phyloP scores from a whole-genome alignment of 2,329 filamentous ascomycete genomes.

The Pseudocercospora fuligena region DNA sequence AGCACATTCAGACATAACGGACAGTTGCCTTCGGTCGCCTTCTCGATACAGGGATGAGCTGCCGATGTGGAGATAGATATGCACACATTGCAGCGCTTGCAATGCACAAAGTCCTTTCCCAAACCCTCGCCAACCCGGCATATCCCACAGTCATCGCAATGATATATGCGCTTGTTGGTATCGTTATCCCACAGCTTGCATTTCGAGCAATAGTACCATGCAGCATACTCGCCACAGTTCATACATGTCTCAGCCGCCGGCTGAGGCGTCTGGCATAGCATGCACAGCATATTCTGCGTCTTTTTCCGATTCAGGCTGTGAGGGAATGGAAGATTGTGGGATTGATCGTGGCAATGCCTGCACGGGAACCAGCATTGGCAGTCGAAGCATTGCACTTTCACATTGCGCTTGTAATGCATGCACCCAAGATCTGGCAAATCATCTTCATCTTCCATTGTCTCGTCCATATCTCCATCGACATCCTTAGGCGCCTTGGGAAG shows the following conservation, averaged over 20 bases:
- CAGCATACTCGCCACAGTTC: conserved; percentile 75
- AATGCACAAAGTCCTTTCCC: conserved; percentile 97
- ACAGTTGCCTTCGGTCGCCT: conserved; percentile 92
- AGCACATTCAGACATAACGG: conserved; percentile 97
- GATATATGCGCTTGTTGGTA: conserved; percentile 87
- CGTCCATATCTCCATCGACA: conserved; percentile 49
- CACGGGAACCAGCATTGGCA: conserved; percentile 95
- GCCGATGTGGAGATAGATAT: conserved; percentile 85
- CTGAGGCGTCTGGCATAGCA: conserved; percentile 88
- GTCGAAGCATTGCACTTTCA: conserved; percentile 90
- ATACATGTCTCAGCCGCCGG: conserved; percentile 77
- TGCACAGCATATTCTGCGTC: conserved; percentile 96
- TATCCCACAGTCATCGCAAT: conserved; percentile 94
- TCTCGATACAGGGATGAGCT: conserved; percentile 91
- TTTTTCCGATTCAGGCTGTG: conserved; percentile 73
- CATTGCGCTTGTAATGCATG: conserved; percentile 90
- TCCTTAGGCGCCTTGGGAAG: conserved; percentile 32
- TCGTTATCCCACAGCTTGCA: conserved; percentile 99
- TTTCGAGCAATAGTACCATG: conserved; percentile 89
- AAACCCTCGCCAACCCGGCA: conserved; percentile 88
- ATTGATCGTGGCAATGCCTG: conserved; percentile 92
- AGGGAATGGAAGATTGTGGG: conserved; percentile 59
- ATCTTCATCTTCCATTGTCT: conserved; percentile 33
- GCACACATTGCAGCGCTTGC: conserved; percentile 95
- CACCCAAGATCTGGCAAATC: conserved; percentile 69